Evolutionary conservation across 2,329 filamentous ascomycete species (phyloP).

Genomic region (Colletotrichum cordylinicola): DNA sequence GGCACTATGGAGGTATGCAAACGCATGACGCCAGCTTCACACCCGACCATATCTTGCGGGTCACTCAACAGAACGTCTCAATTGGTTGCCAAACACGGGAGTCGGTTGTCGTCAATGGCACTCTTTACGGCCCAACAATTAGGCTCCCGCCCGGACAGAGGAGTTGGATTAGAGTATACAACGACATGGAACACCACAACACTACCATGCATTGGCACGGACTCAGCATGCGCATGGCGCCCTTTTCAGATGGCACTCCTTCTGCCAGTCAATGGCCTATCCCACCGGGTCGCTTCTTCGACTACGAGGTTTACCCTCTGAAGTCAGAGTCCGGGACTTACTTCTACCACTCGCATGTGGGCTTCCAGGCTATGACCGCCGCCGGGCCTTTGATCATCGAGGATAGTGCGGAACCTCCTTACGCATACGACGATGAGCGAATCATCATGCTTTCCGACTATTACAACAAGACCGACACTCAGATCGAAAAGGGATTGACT

Average conservation of each 20-base stretch:
- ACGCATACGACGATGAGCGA: constrained; percentile 67
- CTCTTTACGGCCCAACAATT: constrained; percentile 55
- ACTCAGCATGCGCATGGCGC: constrained; percentile 61
- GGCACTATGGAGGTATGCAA: constrained; percentile 12
- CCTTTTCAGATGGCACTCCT: constrained; percentile 69
- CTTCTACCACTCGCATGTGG: constrained; percentile 73
- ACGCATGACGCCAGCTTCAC: constrained; percentile 4
- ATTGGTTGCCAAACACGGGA: constrained; percentile 51
- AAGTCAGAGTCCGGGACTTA: constrained; percentile 65
- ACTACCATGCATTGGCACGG: constrained; percentile 74
- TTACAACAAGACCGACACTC: constrained; percentile 58
- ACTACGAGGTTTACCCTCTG: constrained; percentile 66
- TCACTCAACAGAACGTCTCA: constrained; percentile 38
- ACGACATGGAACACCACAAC: constrained; percentile 57
- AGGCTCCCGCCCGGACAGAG: constrained; percentile 52
- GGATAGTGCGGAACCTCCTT: constrained; percentile 52
- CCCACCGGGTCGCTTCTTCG: constrained; percentile 65
- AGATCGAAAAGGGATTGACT: constrained; percentile 55
- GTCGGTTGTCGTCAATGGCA: constrained; percentile 58
- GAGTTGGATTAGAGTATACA: constrained; percentile 65
- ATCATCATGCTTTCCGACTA: constrained; percentile 62
- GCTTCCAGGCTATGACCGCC: constrained; percentile 65
- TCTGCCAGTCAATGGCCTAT: constrained; percentile 71
- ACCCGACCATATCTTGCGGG: not conserved
- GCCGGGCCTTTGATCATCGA: constrained; percentile 65